Conservation (phyloP, 2,329 filamentous ascomycete genomes). For the Hymenoscyphus repandus region DNA sequence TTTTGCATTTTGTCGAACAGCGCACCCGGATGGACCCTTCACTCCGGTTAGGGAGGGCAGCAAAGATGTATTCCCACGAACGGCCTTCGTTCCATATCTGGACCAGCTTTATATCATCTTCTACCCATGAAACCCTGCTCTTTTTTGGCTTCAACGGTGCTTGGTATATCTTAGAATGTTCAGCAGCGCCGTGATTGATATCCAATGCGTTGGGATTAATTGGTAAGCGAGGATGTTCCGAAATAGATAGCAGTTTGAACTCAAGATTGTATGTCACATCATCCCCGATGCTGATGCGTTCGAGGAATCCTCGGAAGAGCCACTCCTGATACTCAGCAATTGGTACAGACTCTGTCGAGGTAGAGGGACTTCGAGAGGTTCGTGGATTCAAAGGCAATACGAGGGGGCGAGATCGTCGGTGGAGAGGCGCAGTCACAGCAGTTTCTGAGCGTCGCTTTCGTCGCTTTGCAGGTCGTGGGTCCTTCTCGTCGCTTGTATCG, state of each 20-base stretch:
- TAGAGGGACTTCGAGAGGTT: conserved; percentile 11
- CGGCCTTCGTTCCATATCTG: conserved; percentile 16
- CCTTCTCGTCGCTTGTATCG: neutral
- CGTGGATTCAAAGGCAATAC: no score
- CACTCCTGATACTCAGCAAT: conserved; percentile 18
- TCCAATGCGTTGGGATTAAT: conserved; percentile 10
- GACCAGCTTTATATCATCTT: conserved; percentile 14
- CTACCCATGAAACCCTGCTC: neutral
- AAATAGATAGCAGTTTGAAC: conserved; percentile 15
- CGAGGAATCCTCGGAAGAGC: conserved; percentile 19
- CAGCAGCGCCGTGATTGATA: conserved; percentile 9
- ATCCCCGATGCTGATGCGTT: conserved; percentile 10
- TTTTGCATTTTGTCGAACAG: conserved; percentile 21
- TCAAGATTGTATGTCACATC: conserved; percentile 19
- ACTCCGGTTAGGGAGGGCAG: conserved; percentile 14
- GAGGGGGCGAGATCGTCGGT: no score
- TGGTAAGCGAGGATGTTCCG: conserved; percentile 13
- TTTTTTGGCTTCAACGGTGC: conserved; percentile 16
- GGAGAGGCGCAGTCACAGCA: neutral
- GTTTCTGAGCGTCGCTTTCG: neutral
- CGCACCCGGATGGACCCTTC: conserved; percentile 18
- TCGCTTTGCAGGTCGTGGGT: neutral
- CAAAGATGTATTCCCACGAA: conserved; percentile 18
- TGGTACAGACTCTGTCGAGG: conserved; percentile 6
- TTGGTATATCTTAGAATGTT: conserved; percentile 15